Evolutionary conservation across 768 basidiomycete genomes (phyloP).

Genomic region (Leccinum obscurum): DNA sequence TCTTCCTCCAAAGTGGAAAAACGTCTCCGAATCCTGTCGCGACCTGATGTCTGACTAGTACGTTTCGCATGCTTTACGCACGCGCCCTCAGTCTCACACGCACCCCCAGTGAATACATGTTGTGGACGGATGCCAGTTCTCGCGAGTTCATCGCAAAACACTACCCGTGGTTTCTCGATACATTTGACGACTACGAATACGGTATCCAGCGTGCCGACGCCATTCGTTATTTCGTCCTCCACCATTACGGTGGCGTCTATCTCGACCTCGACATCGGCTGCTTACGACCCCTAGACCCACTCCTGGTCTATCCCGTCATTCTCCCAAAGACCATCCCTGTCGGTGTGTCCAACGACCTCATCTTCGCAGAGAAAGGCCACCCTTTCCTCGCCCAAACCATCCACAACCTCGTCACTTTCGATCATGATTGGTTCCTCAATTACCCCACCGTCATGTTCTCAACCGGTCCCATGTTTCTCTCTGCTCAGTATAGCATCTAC

Average conservation of each 20-base stretch:
- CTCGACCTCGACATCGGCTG: constrained; percentile 98
- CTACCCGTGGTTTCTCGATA: constrained; percentile 92
- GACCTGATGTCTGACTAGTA: constrained; percentile 97
- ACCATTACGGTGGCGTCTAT: constrained; percentile 95
- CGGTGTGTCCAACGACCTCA: constrained; percentile 96
- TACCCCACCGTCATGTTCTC: constrained; percentile 99
- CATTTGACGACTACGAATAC: constrained; percentile 90
- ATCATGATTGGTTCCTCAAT: constrained; percentile 92
- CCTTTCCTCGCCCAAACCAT: constrained; percentile 93
- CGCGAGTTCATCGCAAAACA: constrained; percentile 85
- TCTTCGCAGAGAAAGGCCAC: constrained; percentile 83
- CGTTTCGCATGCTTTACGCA: constrained; percentile 35
- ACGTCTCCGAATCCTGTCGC: constrained; percentile 79
- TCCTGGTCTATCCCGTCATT: constrained; percentile 84
- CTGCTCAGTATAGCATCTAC: constrained; percentile 90
- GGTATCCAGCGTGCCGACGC: constrained; percentile 94
- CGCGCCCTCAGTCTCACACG: constrained; percentile 18
- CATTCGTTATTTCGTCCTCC: constrained; percentile 96
- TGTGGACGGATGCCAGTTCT: constrained; percentile 94
- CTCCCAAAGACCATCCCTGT: constrained; percentile 96
- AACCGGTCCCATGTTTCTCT: constrained; percentile 98
- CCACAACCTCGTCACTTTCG: constrained; percentile 86
- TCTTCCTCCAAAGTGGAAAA: constrained; percentile 79
- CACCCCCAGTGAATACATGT: constrained; percentile 77
- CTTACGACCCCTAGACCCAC: constrained; percentile 78